A percentile compares a stretch with the other conserved stretches of the same genome.
phyloP scores from a whole-genome alignment of 2,329 filamentous ascomycete species.

The Phyllosticta citriasiana region DNA sequence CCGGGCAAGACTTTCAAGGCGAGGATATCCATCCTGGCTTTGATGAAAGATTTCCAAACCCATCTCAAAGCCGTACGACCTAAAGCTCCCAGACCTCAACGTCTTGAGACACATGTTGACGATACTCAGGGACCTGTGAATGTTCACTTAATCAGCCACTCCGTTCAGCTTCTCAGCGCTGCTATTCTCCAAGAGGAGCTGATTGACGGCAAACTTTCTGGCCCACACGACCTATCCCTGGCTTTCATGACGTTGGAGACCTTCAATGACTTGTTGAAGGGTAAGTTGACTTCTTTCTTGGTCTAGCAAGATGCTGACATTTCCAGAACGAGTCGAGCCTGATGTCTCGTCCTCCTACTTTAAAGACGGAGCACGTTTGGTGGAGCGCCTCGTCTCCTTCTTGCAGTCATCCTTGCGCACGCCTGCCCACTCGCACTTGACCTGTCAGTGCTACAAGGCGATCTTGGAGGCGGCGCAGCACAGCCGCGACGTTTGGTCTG shows the following conservation, averaged over 20 bases:
- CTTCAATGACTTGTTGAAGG: slow-evolving; percentile 26
- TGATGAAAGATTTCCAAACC: slow-evolving; percentile 15
- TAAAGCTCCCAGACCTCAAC: not conserved
- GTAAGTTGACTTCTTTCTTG: slow-evolving; percentile 13
- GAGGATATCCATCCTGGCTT: slow-evolving; percentile 16
- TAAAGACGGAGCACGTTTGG: slow-evolving; percentile 19
- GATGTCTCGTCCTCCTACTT: slow-evolving; percentile 25
- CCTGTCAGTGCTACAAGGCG: slow-evolving; percentile 18
- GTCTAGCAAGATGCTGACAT: not conserved
- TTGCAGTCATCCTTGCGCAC: slow-evolving; percentile 13
- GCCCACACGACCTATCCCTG: slow-evolving; percentile 18
- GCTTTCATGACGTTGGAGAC: slow-evolving; percentile 20
- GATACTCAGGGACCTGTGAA: slow-evolving; percentile 20
- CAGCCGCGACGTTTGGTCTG: slow-evolving; percentile 24
- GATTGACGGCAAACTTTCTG: slow-evolving; percentile 16
- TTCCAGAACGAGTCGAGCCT: slow-evolving; percentile 22
- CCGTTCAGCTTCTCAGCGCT: slow-evolving; percentile 21
- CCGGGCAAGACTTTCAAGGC: slow-evolving; percentile 26
- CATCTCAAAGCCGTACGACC: slow-evolving; percentile 22
- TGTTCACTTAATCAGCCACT: slow-evolving; percentile 22
- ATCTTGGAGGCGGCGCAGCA: slow-evolving; percentile 29
- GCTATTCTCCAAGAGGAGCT: slow-evolving; percentile 21
- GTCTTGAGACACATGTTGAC: not conserved
- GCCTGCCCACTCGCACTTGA: slow-evolving; percentile 12
- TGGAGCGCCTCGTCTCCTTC: slow-evolving; percentile 21